These are phyloP conservation scores for Plasmodium gaboni DNA, from an alignment of 169 alveolate species.

Conservation along the genomic window DNA sequence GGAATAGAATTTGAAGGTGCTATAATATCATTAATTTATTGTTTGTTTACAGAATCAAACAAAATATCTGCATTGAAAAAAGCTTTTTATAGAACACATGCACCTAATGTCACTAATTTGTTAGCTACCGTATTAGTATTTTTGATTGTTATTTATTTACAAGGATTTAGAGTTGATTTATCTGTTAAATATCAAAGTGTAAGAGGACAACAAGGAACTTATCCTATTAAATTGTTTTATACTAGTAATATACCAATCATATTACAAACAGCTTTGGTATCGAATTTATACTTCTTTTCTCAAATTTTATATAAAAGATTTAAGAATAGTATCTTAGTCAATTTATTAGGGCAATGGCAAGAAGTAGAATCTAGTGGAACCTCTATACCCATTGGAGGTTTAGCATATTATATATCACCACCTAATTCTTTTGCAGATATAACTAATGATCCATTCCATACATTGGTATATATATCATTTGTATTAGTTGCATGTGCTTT, in stretches of 20 bases:
- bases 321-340: slow-evolving; percentile 95
- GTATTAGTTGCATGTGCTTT: slow-evolving; percentile 98
- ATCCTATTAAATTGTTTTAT: slow-evolving; percentile 99
- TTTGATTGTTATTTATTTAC: slow-evolving; percentile 98
- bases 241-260: slow-evolving; percentile 99
- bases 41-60: slow-evolving; percentile 94
- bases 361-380: slow-evolving; percentile 96
- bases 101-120: slow-evolving; percentile 98
- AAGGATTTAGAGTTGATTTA: slow-evolving; percentile 98
- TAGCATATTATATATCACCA: slow-evolving; percentile 99
- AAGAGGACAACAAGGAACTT: slow-evolving; percentile 98
- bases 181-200: slow-evolving; percentile 96
- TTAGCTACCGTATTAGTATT: slow-evolving; percentile 97
- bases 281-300: slow-evolving; percentile 99
- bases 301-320: slow-evolving; percentile 98
- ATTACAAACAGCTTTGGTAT: slow-evolving; percentile 98
- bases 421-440: slow-evolving; percentile 94
- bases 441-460: slow-evolving; percentile 97
- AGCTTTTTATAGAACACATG: slow-evolving; percentile 98
- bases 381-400: slow-evolving; percentile 99
- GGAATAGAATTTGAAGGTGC: slow-evolving; percentile 99
- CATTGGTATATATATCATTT: slow-evolving; percentile 97
- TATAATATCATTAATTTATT: slow-evolving; percentile 97
- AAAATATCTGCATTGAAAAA: slow-evolving; percentile 85
- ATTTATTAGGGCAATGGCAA: slow-evolving; percentile 97